These are phyloP conservation scores for Isabelozyma pseudorhagii DNA, from an alignment of 805 yeast species.

Conservation along the genomic window DNA sequence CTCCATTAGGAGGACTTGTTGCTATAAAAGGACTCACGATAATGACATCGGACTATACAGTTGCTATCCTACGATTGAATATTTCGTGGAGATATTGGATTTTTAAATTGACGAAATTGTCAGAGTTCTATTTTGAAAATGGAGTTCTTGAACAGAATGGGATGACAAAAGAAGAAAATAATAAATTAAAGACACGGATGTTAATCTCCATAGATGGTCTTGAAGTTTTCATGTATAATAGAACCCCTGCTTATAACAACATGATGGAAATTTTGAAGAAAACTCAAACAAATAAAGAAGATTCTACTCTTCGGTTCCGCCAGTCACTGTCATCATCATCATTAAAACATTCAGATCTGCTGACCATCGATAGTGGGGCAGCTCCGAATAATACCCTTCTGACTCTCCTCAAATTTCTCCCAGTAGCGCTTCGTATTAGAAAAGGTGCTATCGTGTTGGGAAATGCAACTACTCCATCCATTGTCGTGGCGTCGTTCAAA, in stretches of 20 bases:
- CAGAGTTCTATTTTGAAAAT: slow-evolving; percentile 27
- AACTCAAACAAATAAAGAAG: slow-evolving; percentile 10
- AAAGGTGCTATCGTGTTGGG: slow-evolving; percentile 80
- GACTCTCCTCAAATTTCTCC: slow-evolving; percentile 43
- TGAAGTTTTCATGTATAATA: slow-evolving; percentile 80
- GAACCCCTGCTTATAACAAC: slow-evolving; percentile 72
- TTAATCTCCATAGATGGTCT: slow-evolving; percentile 65
- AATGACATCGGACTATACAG: slow-evolving; percentile 69
- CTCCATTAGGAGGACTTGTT: slow-evolving; percentile 79
- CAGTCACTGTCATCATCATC: slow-evolving; percentile 1
- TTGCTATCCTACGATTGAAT: slow-evolving; percentile 67
- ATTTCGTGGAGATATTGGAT: slow-evolving; percentile 93
- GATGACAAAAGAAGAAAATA: slow-evolving; percentile 31
- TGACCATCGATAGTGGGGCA: not conserved
- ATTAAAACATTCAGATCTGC: not conserved
- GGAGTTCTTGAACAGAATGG: slow-evolving; percentile 6
- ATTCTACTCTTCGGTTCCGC: not conserved
- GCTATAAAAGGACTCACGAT: slow-evolving; percentile 73
- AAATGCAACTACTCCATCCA: slow-evolving; percentile 70
- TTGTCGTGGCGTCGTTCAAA: slow-evolving; percentile 60
- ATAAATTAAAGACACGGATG: slow-evolving; percentile 53
- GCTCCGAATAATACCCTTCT: slow-evolving; percentile 4
- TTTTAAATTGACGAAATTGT: slow-evolving; percentile 40
- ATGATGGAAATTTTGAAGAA: slow-evolving; percentile 42
- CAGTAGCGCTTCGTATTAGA: slow-evolving; percentile 56